phyloP scores from a whole-genome alignment of 768 basidiomycete genomes.

The Amanita rubescens region DNA sequence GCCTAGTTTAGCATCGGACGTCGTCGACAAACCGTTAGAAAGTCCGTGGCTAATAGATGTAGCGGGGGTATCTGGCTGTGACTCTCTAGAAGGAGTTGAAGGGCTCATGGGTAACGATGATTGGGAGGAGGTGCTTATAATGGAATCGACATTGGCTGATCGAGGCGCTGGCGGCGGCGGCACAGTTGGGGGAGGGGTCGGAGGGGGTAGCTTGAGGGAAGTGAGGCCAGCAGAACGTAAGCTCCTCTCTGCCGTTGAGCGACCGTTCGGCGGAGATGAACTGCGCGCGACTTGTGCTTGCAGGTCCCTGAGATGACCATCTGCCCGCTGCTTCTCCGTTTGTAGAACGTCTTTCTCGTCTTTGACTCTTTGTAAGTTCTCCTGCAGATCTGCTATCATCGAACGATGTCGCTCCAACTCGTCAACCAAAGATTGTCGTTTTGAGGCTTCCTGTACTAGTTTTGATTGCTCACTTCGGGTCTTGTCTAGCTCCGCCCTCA shows the following conservation, averaged over 20 bases:
- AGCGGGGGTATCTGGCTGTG: slow-evolving; percentile 58
- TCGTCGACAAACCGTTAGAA: slow-evolving; percentile 28
- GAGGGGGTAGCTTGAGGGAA: slow-evolving; percentile 74
- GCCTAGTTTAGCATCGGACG: slow-evolving; percentile 47
- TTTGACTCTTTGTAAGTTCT: slow-evolving; percentile 68
- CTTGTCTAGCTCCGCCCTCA: slow-evolving; percentile 52
- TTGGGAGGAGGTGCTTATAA: slow-evolving; percentile 54
- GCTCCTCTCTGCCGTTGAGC: slow-evolving; percentile 43
- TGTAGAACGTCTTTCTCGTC: slow-evolving; percentile 78
- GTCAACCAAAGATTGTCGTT: slow-evolving; percentile 62
- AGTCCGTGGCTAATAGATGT: slow-evolving; percentile 49
- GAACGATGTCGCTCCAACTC: slow-evolving; percentile 78
- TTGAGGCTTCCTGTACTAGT: slow-evolving; percentile 65
- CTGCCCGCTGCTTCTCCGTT: slow-evolving; percentile 63
- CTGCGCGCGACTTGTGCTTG: slow-evolving; percentile 66
- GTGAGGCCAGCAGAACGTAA: slow-evolving; percentile 54
- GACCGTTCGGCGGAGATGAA: slow-evolving; percentile 47
- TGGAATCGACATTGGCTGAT: slow-evolving; percentile 39
- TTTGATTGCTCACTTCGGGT: slow-evolving; percentile 53
- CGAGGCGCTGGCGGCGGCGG: slow-evolving; percentile 80
- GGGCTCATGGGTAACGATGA: slow-evolving; percentile 46
- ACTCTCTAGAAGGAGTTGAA: slow-evolving; percentile 57
- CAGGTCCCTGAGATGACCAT: slow-evolving; percentile 65
- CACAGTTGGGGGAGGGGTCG: slow-evolving; percentile 80
- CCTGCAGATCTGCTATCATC: slow-evolving; percentile 68